phyloP scores from a whole-genome alignment of 164 flowering plant genomes.

The Umbilicus rupestris region DNA sequence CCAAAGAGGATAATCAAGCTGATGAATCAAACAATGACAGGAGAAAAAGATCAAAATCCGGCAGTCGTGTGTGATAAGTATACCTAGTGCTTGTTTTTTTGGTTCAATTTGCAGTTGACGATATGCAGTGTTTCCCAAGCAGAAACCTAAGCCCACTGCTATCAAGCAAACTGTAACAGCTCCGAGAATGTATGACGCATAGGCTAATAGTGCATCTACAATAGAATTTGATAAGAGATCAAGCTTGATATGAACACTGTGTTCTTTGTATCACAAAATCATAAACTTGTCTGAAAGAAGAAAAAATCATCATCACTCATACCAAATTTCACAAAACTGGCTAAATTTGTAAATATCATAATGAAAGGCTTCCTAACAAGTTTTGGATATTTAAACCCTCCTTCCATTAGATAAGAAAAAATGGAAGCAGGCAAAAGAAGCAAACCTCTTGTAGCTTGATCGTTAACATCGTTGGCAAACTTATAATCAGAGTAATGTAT shows the following conservation, averaged over 20 bases:
- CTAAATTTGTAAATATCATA: too few species aligned
- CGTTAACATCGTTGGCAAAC: background rate
- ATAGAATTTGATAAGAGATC: background rate
- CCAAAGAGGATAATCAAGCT: background rate
- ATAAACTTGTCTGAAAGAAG: too few species aligned
- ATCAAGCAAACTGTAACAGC: background rate
- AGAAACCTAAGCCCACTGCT: conserved; percentile 1
- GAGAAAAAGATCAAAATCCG: background rate
- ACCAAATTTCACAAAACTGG: too few species aligned
- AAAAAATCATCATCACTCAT: too few species aligned
- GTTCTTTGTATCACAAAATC: too few species aligned
- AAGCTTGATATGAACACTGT: background rate
- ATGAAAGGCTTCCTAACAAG: too few species aligned
- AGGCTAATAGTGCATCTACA: background rate
- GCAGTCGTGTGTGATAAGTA: background rate
- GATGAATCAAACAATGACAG: background rate
- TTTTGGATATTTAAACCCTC: too few species aligned
- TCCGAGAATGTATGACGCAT: background rate
- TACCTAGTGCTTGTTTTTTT: background rate
- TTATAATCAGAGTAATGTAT: conserved; percentile 2
- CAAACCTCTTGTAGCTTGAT: background rate
- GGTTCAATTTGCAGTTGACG: conserved; percentile 3
- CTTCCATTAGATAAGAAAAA: background rate
- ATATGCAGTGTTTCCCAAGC: conserved; percentile 4
- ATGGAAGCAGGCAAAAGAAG: background rate